Base-by-base conservation (phyloP, 768 basidiomycete species). In the Botryobasidium botryosum region DNA sequence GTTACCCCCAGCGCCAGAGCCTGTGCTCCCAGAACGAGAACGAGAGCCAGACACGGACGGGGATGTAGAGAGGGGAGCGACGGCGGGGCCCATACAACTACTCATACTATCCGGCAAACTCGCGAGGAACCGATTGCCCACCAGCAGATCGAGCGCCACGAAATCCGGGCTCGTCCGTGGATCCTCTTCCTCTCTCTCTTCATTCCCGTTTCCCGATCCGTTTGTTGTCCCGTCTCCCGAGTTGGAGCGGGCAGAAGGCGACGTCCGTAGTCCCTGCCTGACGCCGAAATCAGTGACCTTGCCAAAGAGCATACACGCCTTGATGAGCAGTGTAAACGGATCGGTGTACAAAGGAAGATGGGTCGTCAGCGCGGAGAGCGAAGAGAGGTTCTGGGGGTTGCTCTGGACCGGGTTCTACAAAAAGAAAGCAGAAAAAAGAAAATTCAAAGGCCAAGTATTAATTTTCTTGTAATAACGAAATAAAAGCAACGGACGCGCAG, bases 251-350 rank as follows among this genome's bases (percentile, higher is more conserved):
- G n/a, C n/a, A n/a, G n/a, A n/a, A n/a, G n/a, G n/a, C n/a, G n/a
- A n/a, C n/a, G n/a, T n/a, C n/a, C n/a, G n/a, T n/a, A n/a, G n/a
- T n/a, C n/a, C n/a, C n/a, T n/a, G n/a, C n/a, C n/a, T n/a, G n/a
- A n/a, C n/a, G n/a, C n/a, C n/a, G n/a, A n/a, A 84, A 59, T 88
- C 85, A 2, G 83, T 88, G 15, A 88, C 82, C 37, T 68, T 71
- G 33, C 84, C 85, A 55, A 86, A 87, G 23, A 87, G 59, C 81
- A 88, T 85, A 35, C 82, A 67, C 3, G 77, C 71, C 56, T 88
- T 88, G 57, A 87, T 72, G 43, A 86, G 72, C 18, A 87, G 70
- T 28, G 84, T 62, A 59, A 82, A 84, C 4, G 83, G 72, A 59
- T 88, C 85, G 0, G 81, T 85, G 53, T 84, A 86, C 55, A 74